Evolutionary conservation across 768 basidiomycete species (phyloP).

Genomic region (Artomyces pyxidatus): DNA sequence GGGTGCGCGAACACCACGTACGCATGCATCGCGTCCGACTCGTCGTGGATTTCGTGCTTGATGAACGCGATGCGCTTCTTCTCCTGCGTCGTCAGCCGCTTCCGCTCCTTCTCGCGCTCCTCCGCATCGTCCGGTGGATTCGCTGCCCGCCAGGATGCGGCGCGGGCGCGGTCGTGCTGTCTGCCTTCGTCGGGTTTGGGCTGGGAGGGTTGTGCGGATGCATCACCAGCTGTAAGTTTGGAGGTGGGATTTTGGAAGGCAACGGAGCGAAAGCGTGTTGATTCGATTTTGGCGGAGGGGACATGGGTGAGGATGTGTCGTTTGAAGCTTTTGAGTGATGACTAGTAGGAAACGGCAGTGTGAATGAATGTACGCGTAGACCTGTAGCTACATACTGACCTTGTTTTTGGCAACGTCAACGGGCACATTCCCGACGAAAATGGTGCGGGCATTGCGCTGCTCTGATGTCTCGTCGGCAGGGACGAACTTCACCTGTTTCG

Average conservation of each 20-base stretch:
- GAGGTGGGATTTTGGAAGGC: conserved; percentile 81
- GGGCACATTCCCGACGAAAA: conserved; percentile 88
- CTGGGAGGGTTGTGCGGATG: conserved; percentile 22
- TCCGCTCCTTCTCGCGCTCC: conserved; percentile 29
- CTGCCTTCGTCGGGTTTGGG: conserved; percentile 21
- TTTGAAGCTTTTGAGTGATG: conserved; percentile 66
- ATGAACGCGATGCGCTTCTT: conserved; percentile 95
- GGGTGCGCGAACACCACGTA: conserved; percentile 89
- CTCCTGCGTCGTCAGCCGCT: conserved; percentile 63
- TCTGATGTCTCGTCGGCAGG: conserved; percentile 67
- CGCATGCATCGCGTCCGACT: conserved; percentile 70
- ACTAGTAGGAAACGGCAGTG: conserved; percentile 32
- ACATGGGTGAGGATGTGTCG: conserved; percentile 67
- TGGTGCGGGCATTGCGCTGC: conserved; percentile 70
- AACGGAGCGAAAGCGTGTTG: conserved; percentile 87
- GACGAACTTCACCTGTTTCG: conserved; percentile 36
- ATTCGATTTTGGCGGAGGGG: conserved; percentile 79
- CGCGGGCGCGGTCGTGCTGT: conserved; percentile 43
- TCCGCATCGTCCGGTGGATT: conserved; percentile 32
- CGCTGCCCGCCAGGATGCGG: conserved; percentile 46
- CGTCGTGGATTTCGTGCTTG: conserved; percentile 80
- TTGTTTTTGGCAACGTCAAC: conserved; percentile 68
- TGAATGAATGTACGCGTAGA: neutral
- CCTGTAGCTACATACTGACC: conserved; percentile 36
- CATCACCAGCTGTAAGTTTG: conserved; percentile 37